Percentiles rank a stretch among this genome's conserved stretches.
These are phyloP conservation scores for Bertia moriformis DNA, from an alignment of 2,329 filamentous ascomycete species.

Conservation along the genomic window DNA sequence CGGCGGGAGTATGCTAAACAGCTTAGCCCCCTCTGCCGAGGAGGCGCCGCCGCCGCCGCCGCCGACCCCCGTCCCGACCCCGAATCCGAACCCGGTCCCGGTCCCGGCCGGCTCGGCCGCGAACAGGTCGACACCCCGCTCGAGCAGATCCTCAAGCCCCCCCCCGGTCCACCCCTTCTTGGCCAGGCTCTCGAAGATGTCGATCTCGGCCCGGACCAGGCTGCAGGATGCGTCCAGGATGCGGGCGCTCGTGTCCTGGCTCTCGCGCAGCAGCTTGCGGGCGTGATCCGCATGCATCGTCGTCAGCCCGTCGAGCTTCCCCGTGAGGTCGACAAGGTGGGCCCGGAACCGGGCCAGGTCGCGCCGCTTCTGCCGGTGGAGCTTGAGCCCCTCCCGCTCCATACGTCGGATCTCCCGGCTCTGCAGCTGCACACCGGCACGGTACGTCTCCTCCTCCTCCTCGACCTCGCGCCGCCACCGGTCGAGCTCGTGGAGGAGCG, in stretches of 20 bases:
- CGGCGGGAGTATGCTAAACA: conserved; percentile 51
- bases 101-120: conserved; percentile 21
- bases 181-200: conserved; percentile 54
- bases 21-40: conserved; percentile 26
- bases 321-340: conserved; percentile 49
- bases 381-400: conserved; percentile 49
- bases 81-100: conserved; percentile 6
- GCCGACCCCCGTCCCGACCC: conserved; percentile 11
- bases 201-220: conserved; percentile 52
- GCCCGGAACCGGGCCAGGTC: conserved; percentile 48
- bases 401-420: conserved; percentile 45
- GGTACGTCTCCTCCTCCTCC: conserved; percentile 48
- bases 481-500: conserved; percentile 55
- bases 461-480: conserved; percentile 48
- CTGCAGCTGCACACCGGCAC: conserved; percentile 35
- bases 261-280: conserved; percentile 42
- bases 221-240: conserved; percentile 53
- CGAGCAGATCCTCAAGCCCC: conserved; percentile 50
- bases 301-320: conserved; percentile 47
- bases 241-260: conserved; percentile 45
- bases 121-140: conserved; percentile 48
- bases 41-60: conserved; percentile 15
- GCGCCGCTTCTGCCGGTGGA: conserved; percentile 40
- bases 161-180: conserved; percentile 55
- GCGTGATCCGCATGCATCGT: conserved; percentile 44